phyloP scores from a whole-genome alignment of 768 basidiomycete species.

The Symmetrospora coprosmae region DNA sequence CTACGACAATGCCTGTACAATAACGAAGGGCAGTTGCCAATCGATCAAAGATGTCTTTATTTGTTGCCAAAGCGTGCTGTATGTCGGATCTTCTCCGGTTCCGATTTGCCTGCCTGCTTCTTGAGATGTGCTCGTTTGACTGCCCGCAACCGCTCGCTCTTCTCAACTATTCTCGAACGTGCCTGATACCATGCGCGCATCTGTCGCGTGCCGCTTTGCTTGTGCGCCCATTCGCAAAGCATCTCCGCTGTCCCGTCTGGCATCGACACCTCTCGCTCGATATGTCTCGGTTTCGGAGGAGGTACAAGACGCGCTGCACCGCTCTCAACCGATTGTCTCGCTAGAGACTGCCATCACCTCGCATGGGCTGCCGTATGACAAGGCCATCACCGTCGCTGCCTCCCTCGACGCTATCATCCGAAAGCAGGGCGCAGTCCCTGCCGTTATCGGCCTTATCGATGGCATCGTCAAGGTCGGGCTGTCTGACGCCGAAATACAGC shows the following conservation, averaged over 20 bases:
- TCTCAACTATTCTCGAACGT: too few relatives aligned
- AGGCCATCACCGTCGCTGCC: conserved; percentile 14
- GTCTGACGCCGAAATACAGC: conserved; percentile 49
- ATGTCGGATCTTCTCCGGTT: too few relatives aligned
- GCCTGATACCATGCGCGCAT: too few relatives aligned
- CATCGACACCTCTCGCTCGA: background rate
- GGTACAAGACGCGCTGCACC: conserved; percentile 17
- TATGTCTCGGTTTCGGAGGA: background rate
- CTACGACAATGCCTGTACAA: too few relatives aligned
- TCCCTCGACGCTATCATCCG: conserved; percentile 34
- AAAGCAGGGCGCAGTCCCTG: conserved; percentile 62
- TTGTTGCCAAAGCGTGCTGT: too few relatives aligned
- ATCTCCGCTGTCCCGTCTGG: background rate
- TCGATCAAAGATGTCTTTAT: too few relatives aligned
- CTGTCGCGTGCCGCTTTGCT: too few relatives aligned
- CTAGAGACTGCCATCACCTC: conserved; percentile 21
- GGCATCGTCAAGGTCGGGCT: conserved; percentile 82
- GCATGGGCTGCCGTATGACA: conserved; percentile 21
- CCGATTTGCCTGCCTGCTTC: too few relatives aligned
- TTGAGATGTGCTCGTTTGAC: too few relatives aligned
- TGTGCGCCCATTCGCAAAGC: too few relatives aligned
- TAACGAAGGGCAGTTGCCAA: too few relatives aligned
- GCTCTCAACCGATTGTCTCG: conserved; percentile 6
- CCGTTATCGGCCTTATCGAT: conserved; percentile 70
- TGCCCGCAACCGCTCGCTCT: too few relatives aligned